These are phyloP conservation scores for Candida germanica DNA, from an alignment of 805 yeast species.

Conservation along the genomic window DNA sequence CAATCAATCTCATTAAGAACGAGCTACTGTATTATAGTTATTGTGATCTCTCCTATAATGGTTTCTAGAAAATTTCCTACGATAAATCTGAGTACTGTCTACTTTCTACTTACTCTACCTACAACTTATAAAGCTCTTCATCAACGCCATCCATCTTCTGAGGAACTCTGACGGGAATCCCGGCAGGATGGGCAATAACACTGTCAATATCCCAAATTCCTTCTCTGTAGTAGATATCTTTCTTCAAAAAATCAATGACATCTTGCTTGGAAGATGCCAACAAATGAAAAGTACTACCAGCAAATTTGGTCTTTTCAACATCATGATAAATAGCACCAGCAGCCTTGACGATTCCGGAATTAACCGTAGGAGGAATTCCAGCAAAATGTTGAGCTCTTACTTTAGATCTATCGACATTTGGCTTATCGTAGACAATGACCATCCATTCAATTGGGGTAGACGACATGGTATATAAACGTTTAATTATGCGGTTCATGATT, in stretches of 20 bases:
- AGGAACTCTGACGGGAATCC: conserved; percentile 35
- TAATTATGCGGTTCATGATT: conserved; percentile 8
- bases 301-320: conserved; percentile 47
- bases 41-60: too few species aligned
- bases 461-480: conserved; percentile 14
- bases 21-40: too few species aligned
- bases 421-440: conserved; percentile 68
- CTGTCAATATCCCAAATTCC: conserved; percentile 77
- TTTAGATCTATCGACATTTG: conserved; percentile 54
- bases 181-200: conserved; percentile 55
- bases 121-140: conserved; percentile 16
- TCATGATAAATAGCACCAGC: conserved; percentile 46
- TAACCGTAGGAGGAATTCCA: conserved; percentile 28
- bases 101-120: not conserved
- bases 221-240: conserved; percentile 57
- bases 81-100: too few species aligned
- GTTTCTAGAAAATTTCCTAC: too few species aligned
- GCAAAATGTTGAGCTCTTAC: conserved; percentile 50
- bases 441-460: conserved; percentile 50
- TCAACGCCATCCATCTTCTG: conserved; percentile 31
- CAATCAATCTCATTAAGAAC: too few species aligned
- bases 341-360: conserved; percentile 36
- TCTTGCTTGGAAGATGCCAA: conserved; percentile 65
- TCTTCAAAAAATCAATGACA: conserved; percentile 58
- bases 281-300: conserved; percentile 65